Conservation (phyloP, 805 yeast genomes). For the Candida morakotiae region DNA sequence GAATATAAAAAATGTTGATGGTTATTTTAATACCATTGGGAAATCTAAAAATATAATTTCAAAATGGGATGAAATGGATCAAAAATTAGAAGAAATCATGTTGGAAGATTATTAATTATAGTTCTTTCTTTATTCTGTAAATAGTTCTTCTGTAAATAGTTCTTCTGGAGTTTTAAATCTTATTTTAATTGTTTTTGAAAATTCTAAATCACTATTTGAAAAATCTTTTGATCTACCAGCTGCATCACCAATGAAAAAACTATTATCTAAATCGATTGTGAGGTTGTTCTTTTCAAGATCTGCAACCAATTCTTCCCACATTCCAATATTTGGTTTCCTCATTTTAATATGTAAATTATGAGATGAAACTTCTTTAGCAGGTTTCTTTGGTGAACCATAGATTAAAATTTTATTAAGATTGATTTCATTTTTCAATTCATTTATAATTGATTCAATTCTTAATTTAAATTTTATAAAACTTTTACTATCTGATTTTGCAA, state of each 20-base stretch:
- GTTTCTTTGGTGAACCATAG: constrained; percentile 62
- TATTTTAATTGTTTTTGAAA: constrained; percentile 59
- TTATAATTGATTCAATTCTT: constrained; percentile 38
- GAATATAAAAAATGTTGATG: constrained; percentile 44
- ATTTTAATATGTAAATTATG: constrained; percentile 26
- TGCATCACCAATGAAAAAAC: constrained; percentile 91
- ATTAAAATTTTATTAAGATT: constrained; percentile 29
- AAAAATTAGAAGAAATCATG: constrained; percentile 15
- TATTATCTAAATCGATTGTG: constrained; percentile 36
- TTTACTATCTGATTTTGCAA: constrained; percentile 31
- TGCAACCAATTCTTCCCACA: constrained; percentile 57
- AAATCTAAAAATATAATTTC: constrained; percentile 29
- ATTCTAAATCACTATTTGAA: constrained; percentile 70
- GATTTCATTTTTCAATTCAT: constrained; percentile 16
- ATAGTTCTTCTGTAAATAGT: constrained; percentile 29
- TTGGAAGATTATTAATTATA: constrained; percentile 17
- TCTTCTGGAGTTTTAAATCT: constrained; percentile 72
- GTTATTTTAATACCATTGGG: constrained; percentile 64
- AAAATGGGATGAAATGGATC: constrained; percentile 19
- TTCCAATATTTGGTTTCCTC: constrained; percentile 77
- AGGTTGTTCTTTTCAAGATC: constrained; percentile 27
- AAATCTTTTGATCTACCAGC: constrained; percentile 81
- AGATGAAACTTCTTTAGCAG: constrained; percentile 21
- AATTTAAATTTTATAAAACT: constrained; percentile 36
- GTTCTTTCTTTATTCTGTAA: not conserved